phyloP scores from a whole-genome alignment of 2,329 filamentous ascomycete species.

The Arthrinium puccinioides region DNA sequence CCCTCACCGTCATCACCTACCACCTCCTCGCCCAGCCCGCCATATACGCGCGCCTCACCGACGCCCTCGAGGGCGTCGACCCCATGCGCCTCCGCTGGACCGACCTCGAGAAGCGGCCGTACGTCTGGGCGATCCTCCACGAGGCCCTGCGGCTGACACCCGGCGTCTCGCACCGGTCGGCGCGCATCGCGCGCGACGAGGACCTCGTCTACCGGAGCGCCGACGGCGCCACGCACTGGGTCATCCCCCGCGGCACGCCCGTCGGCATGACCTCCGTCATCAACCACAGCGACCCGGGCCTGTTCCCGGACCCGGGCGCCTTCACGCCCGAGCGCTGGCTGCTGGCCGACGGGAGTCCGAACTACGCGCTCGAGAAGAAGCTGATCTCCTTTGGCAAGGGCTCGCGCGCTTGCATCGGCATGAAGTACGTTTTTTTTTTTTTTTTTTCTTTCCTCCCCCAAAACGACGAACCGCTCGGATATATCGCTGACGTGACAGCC shows the following conservation, averaged over 20 bases:
- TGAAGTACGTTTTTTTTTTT: too few species aligned
- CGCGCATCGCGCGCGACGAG: constrained; percentile 3
- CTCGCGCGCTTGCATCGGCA: constrained; percentile 1
- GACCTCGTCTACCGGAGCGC: constrained; percentile 1
- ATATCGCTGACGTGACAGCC: too few species aligned
- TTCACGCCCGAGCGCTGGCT: constrained; percentile 10
- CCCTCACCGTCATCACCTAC: neutral
- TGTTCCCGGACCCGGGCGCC: constrained; percentile 15
- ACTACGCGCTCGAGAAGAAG: neutral
- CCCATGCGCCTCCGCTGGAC: neutral
- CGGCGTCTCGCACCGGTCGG: constrained; percentile 3
- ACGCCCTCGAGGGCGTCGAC: neutral
- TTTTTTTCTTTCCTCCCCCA: neutral
- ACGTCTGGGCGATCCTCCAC: constrained; percentile 4
- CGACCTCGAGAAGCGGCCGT: neutral
- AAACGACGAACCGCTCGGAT: neutral
- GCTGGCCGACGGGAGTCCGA: neutral
- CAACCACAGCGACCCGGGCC: constrained; percentile 20
- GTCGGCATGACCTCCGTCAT: constrained; percentile 25
- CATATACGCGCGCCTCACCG: neutral
- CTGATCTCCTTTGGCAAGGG: constrained; percentile 2
- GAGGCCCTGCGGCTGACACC: constrained; percentile 3
- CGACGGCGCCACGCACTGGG: neutral
- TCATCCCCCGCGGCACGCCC: constrained; percentile 12
- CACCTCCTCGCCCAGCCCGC: neutral